Evolutionary conservation across 192 early-diverging fungal genomes (phyloP), one percentile per base, ranked within the genome.

Genomic region (Paraglomus brasilianum): DNA sequence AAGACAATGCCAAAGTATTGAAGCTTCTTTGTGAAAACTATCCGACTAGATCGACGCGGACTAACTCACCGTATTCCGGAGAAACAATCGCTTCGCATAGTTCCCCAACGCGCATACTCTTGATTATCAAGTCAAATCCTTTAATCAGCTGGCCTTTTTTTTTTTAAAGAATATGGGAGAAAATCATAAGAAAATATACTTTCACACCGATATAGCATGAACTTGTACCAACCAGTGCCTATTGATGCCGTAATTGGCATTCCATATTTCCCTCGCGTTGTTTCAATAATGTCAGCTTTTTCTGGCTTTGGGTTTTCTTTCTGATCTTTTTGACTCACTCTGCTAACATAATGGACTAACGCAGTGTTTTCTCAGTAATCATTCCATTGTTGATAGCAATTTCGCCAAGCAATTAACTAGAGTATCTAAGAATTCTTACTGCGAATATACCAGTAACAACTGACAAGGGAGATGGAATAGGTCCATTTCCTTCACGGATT

Each of bases 91-190:
- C 58, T 39, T 81, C 79, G 19, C 65, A 71, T 38, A 67, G 62
- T 51, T 81, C 79, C 24, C 79, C 79, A 42, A 81, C 73, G 58
- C 73, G 72, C 79, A 81, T 81, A 43, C 76, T 78, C 5, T 64
- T 70, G 46, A 81, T 66, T 65, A 66, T 72, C 21, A 75, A 38
- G 11, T 81, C 79, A 71, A 74, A 75, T 55, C 76, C 72, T 30
- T 78, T 74, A 57, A 81, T 75, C 1, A 81, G 76, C 44, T 78
- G 73, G 42, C 71, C 79, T 80, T 56, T 24, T 4, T 11, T 17
- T 56, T 56, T 56, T 56, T 7, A 8, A 55, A 55, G 17, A 6
- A 56, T 56, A 19, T 17, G 21, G 6, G 11, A 11, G 4, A 56
- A 56, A 30, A 30, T 30, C 30, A 30, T 30, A 30, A 30, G 3